phyloP scores from a whole-genome alignment of 257 asterid species.

The Plantago elongata region DNA sequence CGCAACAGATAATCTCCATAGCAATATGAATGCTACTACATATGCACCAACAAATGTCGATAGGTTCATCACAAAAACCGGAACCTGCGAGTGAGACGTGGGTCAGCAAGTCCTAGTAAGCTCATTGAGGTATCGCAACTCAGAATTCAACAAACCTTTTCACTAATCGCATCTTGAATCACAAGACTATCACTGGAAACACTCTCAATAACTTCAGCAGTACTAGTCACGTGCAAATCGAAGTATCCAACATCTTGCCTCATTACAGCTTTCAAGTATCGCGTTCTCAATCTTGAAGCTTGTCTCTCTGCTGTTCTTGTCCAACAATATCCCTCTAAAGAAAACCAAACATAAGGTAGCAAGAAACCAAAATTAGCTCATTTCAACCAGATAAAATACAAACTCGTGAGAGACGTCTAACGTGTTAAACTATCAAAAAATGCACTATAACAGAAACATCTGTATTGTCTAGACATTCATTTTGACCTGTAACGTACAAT shows the following conservation, averaged over 20 bases:
- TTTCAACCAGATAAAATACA: neutral
- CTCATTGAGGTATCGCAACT: too few relatives aligned
- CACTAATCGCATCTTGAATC: constrained; percentile 57
- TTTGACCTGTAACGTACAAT: too few relatives aligned
- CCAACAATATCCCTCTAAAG: constrained; percentile 61
- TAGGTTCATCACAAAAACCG: constrained; percentile 48
- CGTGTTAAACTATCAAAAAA: too few relatives aligned
- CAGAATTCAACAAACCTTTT: constrained; percentile 33
- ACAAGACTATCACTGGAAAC: constrained; percentile 49
- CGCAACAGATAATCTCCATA: constrained; percentile 46
- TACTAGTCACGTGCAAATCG: constrained; percentile 50
- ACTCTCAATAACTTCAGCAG: constrained; percentile 49
- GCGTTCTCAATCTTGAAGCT: constrained; percentile 41
- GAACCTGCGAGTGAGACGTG: constrained; percentile 29
- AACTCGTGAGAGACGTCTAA: too few relatives aligned
- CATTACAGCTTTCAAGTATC: constrained; percentile 51
- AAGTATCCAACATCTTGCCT: constrained; percentile 67
- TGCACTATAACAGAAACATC: too few relatives aligned
- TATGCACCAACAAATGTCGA: constrained; percentile 43
- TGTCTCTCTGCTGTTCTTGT: constrained; percentile 67
- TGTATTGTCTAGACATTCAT: too few relatives aligned
- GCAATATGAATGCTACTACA: constrained; percentile 40
- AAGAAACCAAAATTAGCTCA: neutral
- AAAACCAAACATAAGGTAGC: neutral
- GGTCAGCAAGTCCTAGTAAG: neutral